A percentile compares a stretch with the other conserved stretches of the same genome.
Conservation (phyloP, 371 early-diverging fungal genomes). For the Circinella minor region DNA sequence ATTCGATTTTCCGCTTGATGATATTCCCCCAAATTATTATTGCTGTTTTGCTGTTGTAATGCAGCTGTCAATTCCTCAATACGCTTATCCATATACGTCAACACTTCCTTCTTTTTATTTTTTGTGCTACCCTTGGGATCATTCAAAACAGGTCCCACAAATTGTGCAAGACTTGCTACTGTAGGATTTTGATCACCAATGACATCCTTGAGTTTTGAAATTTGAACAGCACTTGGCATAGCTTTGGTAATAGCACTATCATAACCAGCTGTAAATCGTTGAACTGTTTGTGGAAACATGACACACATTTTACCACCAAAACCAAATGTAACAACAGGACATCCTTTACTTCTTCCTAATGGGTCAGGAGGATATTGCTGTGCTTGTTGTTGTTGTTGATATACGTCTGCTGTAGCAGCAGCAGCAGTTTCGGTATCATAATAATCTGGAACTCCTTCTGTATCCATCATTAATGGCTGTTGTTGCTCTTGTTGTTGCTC, state of each 20-base stretch:
- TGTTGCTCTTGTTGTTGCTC: background rate
- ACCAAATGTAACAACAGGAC: constrained; percentile 81
- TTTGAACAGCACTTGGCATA: constrained; percentile 62
- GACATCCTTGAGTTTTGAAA: constrained; percentile 53
- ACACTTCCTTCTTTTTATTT: constrained; percentile 73
- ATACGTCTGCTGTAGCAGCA: constrained; percentile 17
- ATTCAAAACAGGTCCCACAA: constrained; percentile 67
- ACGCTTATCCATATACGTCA: constrained; percentile 56
- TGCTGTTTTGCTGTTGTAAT: constrained; percentile 12
- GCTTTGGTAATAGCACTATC: constrained; percentile 53
- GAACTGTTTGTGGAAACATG: constrained; percentile 75
- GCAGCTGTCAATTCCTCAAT: constrained; percentile 45
- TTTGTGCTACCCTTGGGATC: constrained; percentile 56
- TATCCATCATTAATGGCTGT: constrained; percentile 17
- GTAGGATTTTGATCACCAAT: constrained; percentile 25
- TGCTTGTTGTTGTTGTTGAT: constrained; percentile 27
- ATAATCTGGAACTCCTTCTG: background rate
- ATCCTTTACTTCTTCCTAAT: constrained; percentile 69
- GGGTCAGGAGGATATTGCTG: constrained; percentile 57
- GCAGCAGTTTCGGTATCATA: constrained; percentile 2
- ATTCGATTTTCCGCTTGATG: constrained; percentile 33
- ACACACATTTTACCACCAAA: constrained; percentile 86
- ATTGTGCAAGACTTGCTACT: constrained; percentile 32
- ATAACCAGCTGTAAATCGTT: constrained; percentile 61
- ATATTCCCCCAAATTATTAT: constrained; percentile 31